phyloP scores from a whole-genome alignment of 1,284 basidiomycete genomes.

The Ganoderma lingzhi region DNA sequence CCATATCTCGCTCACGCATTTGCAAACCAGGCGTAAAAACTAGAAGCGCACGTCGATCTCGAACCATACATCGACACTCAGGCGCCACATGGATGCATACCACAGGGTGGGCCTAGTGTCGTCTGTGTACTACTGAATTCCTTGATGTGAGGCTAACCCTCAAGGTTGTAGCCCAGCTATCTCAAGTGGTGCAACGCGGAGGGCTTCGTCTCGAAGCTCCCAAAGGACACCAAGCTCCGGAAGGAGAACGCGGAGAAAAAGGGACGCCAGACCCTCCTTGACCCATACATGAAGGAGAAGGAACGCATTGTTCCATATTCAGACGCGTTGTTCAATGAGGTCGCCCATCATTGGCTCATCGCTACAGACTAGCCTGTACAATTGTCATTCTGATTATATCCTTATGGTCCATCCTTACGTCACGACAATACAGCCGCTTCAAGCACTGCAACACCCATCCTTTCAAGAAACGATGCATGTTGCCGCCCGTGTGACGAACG shows the following conservation, averaged over 20 bases:
- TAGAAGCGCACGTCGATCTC: background rate
- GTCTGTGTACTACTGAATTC: no score
- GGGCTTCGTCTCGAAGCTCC: background rate
- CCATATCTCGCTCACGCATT: no score
- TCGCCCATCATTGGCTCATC: constrained; percentile 45
- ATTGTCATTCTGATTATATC: no score
- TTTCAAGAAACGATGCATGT: constrained; percentile 40
- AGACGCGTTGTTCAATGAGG: constrained; percentile 1
- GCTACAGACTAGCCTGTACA: constrained; percentile 45
- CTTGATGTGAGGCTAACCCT: no score
- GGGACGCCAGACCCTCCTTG: background rate
- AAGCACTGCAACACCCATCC: constrained; percentile 35
- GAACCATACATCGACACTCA: background rate
- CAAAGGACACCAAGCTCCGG: background rate
- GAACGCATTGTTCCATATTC: background rate
- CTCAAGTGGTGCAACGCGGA: background rate
- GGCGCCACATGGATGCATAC: background rate
- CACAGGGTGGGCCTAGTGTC: background rate
- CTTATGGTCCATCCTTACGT: constrained; percentile 25
- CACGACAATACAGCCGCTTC: constrained; percentile 31
- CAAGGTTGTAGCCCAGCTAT: background rate
- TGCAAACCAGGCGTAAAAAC: background rate
- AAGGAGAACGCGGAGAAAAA: background rate
- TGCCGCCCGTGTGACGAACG: constrained; percentile 29
- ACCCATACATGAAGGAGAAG: background rate